Evolutionary conservation across 805 yeast species (phyloP).

Genomic region (Candida maltosa): DNA sequence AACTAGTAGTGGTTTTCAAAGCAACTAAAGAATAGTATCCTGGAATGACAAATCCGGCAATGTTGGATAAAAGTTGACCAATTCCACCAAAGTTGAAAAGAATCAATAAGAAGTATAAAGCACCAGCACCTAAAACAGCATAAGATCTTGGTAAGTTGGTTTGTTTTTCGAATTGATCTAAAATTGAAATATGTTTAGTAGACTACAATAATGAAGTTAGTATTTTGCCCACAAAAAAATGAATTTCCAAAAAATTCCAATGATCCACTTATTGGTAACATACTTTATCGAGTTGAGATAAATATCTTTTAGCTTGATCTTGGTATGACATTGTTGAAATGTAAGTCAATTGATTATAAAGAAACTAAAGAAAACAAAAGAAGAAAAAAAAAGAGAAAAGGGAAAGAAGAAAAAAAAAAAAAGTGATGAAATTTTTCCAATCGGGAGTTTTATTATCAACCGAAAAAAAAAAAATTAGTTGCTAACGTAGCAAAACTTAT

Average conservation of each 20-base stretch:
- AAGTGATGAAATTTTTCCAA: conserved; percentile 1
- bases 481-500: too few relatives aligned
- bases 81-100: conserved; percentile 91
- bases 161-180: conserved; percentile 36
- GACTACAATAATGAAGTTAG: conserved; percentile 15
- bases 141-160: conserved; percentile 81
- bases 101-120: conserved; percentile 68
- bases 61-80: conserved; percentile 89
- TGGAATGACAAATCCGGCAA: conserved; percentile 88
- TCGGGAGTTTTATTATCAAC: too few relatives aligned
- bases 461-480: too few relatives aligned
- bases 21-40: conserved; percentile 87
- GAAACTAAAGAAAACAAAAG: too few relatives aligned
- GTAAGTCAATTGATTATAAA: neutral
- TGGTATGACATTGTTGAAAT: conserved; percentile 34
- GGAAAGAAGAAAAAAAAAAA: conserved; percentile 1
- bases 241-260: neutral
- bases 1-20: conserved; percentile 60
- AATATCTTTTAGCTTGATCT: conserved; percentile 44
- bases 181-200: conserved; percentile 27
- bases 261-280: conserved; percentile 18
- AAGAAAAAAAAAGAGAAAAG: neutral
- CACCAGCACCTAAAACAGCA: conserved; percentile 64
- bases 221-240: conserved; percentile 8
- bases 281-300: conserved; percentile 47